These are phyloP conservation scores for Acacia concinna DNA, from an alignment of 331 rosid genomes.

Conservation along the genomic window DNA sequence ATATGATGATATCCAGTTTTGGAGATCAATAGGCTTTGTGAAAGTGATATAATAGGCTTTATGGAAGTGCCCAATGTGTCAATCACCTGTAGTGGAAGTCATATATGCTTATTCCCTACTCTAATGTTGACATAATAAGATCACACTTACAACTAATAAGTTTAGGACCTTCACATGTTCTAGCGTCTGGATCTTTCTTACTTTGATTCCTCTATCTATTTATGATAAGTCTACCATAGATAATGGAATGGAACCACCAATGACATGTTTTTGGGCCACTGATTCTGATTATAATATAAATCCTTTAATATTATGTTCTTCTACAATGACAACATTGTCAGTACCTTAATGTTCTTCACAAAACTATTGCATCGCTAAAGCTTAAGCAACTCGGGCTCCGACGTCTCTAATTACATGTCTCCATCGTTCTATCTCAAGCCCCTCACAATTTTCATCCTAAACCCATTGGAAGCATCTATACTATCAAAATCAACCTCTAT, in stretches of 20 bases:
- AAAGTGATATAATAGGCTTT: too few species aligned
- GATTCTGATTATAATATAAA: constrained; percentile 36
- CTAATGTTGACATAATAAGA: constrained; percentile 34
- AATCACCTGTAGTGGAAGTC: constrained; percentile 86
- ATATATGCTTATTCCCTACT: constrained; percentile 77
- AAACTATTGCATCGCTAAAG: background rate
- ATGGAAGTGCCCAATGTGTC: constrained; percentile 98
- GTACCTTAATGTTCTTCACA: constrained; percentile 4
- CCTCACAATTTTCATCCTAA: too few species aligned
- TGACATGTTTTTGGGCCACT: constrained; percentile 43
- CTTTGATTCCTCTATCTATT: constrained; percentile 38
- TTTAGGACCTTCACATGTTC: constrained; percentile 44
- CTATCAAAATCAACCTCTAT: too few species aligned
- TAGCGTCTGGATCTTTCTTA: constrained; percentile 37
- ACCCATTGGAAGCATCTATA: too few species aligned
- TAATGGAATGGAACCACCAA: constrained; percentile 31
- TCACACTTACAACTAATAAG: constrained; percentile 28
- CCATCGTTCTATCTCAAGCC: too few species aligned
- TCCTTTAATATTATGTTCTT: background rate
- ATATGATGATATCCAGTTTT: too few species aligned
- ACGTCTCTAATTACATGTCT: background rate
- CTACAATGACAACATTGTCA: background rate
- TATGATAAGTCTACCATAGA: constrained; percentile 20
- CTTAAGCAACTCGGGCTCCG: background rate
- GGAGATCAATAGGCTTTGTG: too few species aligned